phyloP scores from a whole-genome alignment of 2,329 filamentous ascomycete species.

The Hyphodiscus sp. region DNA sequence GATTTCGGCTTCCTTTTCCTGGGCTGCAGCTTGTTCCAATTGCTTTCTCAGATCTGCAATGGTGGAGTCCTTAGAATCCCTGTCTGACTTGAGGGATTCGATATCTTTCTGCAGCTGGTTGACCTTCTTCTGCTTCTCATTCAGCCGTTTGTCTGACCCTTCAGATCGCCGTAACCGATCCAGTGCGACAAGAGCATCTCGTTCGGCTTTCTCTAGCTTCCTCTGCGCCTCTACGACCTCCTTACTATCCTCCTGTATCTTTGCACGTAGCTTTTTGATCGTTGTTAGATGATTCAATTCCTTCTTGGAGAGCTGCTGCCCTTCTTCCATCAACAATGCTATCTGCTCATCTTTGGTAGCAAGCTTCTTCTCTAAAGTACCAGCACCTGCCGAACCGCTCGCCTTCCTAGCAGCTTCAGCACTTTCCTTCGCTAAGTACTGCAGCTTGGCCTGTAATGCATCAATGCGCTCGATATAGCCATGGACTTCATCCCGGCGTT shows the following conservation, averaged over 20 bases:
- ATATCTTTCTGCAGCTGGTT: slow-evolving; percentile 50
- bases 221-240: slow-evolving; percentile 52
- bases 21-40: slow-evolving; percentile 58
- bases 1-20: slow-evolving; percentile 59
- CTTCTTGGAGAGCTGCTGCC: slow-evolving; percentile 76
- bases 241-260: slow-evolving; percentile 60
- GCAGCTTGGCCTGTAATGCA: slow-evolving; percentile 82
- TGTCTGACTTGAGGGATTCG: slow-evolving; percentile 54
- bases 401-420: slow-evolving; percentile 68
- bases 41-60: slow-evolving; percentile 65
- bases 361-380: slow-evolving; percentile 68
- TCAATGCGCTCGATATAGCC: slow-evolving; percentile 85
- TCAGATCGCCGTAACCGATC: slow-evolving; percentile 43
- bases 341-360: slow-evolving; percentile 90
- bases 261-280: slow-evolving; percentile 72
- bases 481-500: slow-evolving; percentile 76
- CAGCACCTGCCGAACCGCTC: slow-evolving; percentile 53
- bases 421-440: slow-evolving; percentile 77
- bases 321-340: slow-evolving; percentile 84
- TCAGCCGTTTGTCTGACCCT: slow-evolving; percentile 48
- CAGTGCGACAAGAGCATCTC: slow-evolving; percentile 42
- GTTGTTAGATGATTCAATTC: slow-evolving; percentile 79
- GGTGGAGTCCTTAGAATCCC: slow-evolving; percentile 54
- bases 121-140: slow-evolving; percentile 46
- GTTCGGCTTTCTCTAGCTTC: slow-evolving; percentile 51